phyloP scores from a whole-genome alignment of 257 asterid species.

The Eucommia ulmoides region DNA sequence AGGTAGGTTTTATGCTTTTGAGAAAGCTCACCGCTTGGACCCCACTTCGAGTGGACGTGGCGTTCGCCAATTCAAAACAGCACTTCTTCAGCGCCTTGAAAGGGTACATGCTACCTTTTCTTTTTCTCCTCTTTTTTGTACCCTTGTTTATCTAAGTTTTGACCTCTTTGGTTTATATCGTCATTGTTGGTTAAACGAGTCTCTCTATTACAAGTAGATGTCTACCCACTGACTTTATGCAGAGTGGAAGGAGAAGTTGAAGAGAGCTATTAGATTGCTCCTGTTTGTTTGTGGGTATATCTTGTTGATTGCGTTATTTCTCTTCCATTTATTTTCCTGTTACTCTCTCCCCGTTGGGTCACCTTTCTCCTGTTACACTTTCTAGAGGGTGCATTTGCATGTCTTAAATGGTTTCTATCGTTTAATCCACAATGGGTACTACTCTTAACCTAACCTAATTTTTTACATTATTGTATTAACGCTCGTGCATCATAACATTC shows the following conservation, averaged over 20 bases:
- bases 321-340: no score
- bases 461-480: no score
- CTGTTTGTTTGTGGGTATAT: background rate
- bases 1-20: conserved; percentile 1
- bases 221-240: no score
- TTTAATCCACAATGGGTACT: no score
- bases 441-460: no score
- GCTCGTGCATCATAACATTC: no score
- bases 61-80: conserved; percentile 1
- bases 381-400: no score
- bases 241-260: no score
- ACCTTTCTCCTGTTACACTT: no score
- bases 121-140: background rate
- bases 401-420: no score
- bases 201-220: background rate
- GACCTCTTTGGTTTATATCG: background rate
- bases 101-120: background rate
- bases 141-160: background rate
- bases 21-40: background rate
- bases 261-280: no score
- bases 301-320: background rate
- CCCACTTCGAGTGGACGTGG: conserved; percentile 2
- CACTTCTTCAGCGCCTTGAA: conserved; percentile 1
- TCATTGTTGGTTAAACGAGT: background rate
- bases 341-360: no score